Base-by-base conservation (phyloP, 2,329 filamentous ascomycete genomes). In the Phyllosticta paracitricarpa region DNA sequence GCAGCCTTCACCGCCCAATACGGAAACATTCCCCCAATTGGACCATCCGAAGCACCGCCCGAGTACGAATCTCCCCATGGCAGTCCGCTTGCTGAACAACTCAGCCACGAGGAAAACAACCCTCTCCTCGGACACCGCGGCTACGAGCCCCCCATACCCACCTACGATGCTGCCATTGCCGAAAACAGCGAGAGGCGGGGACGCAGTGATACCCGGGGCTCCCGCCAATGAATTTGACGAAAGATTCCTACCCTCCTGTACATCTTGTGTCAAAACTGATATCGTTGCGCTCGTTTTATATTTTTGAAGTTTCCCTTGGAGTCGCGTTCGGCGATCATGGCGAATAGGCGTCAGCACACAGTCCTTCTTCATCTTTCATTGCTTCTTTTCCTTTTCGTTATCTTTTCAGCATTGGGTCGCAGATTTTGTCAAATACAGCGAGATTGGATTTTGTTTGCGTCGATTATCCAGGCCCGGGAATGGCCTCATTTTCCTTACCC, bases 141-240 rank as follows among this genome's bases (percentile, higher is more conserved):
- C n/a, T 48, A 62, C 10, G 64, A 65, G 74, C 87, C 89, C 25
- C 89, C 90, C 0, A 91, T 94, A 65, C 90, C 90, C 2, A 92
- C 84, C 68, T 95, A 95, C 71, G 89, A 86, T 71, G 89, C 89
- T 63, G 90, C 89, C 1, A 80, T 91, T 79, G 72, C 97, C 87
- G 71, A 95, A 91, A 86, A 89, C 94, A 96, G 78, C 56, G 87
- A 83, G n/a, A 95, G 89, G 51, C 81, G 77, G 0, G 96, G 81
- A 0, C 96, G 78, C 4, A 84, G 79, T 25, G 82, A 79, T 73
- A 97, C 96, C 40, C 14, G 63, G 28, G 26, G 58, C 68, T 71
- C 5, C 68, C 66, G 8, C 75, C 70, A 8, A 77, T 70, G 28
- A 79, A 51, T 22, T 24, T 54, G 54, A 61, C 24, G 55, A 61